These are phyloP conservation scores for Nephelium lappaceum DNA, from an alignment of 345 rosid genomes.

Conservation along the genomic window DNA sequence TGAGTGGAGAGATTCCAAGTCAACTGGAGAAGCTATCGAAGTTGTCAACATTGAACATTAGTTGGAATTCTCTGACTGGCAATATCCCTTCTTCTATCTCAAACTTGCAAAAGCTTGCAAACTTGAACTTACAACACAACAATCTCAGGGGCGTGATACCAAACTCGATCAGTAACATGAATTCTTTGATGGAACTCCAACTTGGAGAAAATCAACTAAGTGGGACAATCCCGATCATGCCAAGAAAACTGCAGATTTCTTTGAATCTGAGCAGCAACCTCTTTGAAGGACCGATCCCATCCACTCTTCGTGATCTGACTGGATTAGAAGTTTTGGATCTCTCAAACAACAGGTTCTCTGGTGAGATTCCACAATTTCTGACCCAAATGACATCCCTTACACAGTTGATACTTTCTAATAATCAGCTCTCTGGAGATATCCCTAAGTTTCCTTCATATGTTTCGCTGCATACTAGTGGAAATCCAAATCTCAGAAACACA, in stretches of 20 bases:
- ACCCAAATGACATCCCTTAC: conserved; percentile 36
- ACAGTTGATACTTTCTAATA: conserved; percentile 58
- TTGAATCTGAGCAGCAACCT: conserved; percentile 75
- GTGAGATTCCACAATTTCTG: conserved; percentile 46
- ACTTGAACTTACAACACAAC: conserved; percentile 59
- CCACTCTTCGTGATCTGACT: conserved; percentile 29
- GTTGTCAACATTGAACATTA: conserved; percentile 47
- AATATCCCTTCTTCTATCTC: conserved; percentile 59
- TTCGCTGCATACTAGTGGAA: conserved; percentile 39
- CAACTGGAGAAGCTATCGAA: conserved; percentile 28
- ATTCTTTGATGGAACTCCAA: conserved; percentile 59
- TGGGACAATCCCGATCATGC: conserved; percentile 66
- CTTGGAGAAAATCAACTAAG: conserved; percentile 63
- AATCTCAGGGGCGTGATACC: conserved; percentile 64
- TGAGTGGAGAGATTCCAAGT: conserved; percentile 56
- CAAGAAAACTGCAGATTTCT: conserved; percentile 57
- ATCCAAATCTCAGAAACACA: conserved; percentile 25
- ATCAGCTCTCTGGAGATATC: conserved; percentile 51
- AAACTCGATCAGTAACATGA: conserved; percentile 30
- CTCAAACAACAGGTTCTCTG: conserved; percentile 60
- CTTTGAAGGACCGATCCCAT: conserved; percentile 57
- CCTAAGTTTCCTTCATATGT: conserved; percentile 41
- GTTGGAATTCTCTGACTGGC: conserved; percentile 65
- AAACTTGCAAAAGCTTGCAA: conserved; percentile 36
- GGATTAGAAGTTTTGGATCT: conserved; percentile 78